phyloP scores from a whole-genome alignment of 164 flowering plant genomes.

The Chimonanthus salicifolius region DNA sequence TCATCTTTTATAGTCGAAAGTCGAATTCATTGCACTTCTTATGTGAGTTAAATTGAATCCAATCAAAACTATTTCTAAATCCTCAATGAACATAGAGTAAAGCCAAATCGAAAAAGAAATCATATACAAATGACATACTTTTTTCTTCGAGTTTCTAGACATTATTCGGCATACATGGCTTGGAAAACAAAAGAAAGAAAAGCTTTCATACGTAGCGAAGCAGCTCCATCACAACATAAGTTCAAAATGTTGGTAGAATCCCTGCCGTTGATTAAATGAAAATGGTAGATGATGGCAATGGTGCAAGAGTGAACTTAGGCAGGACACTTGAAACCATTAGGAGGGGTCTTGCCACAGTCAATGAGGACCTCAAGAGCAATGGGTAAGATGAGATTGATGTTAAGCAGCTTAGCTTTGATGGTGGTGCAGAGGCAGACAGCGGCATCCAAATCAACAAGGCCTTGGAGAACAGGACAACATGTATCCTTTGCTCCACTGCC shows the following conservation, averaged over 20 bases:
- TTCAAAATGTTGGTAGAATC: no score
- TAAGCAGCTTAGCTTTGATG: slow-evolving; percentile 71
- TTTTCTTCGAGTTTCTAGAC: neutral
- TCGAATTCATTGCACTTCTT: no score
- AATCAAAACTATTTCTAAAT: no score
- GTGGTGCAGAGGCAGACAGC: slow-evolving; percentile 79
- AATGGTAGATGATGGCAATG: no score
- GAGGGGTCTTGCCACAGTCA: slow-evolving; percentile 68
- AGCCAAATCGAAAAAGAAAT: no score
- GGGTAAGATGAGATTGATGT: slow-evolving; percentile 75
- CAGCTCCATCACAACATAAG: neutral
- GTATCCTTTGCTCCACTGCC: slow-evolving; percentile 69
- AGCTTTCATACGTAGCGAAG: neutral
- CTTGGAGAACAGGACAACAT: slow-evolving; percentile 79
- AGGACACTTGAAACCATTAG: slow-evolving; percentile 70
- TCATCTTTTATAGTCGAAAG: no score
- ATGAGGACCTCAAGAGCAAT: slow-evolving; percentile 62
- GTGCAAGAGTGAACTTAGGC: no score
- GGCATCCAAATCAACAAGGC: slow-evolving; percentile 85
- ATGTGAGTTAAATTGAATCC: no score
- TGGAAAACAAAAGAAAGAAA: no score
- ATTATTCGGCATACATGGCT: neutral
- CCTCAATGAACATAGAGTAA: no score
- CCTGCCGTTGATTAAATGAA: no score
- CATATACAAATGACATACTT: no score